Conservation (phyloP, 2,329 filamentous ascomycete genomes). For the Trichoderma hamatum region DNA sequence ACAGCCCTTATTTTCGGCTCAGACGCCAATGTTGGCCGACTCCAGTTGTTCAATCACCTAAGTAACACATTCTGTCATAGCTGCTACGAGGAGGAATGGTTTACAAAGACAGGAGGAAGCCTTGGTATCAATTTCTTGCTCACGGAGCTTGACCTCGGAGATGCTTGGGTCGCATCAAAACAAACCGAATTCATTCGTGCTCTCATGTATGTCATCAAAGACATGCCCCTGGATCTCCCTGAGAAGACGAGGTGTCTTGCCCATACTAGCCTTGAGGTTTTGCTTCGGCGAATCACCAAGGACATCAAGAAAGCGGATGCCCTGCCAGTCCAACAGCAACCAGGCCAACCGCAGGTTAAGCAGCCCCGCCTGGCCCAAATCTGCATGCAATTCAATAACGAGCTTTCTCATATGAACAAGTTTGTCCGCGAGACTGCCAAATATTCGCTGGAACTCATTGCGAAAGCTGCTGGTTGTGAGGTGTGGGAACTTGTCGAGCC, state of each 20-base stretch:
- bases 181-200: slow-evolving; percentile 88
- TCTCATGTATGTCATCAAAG: slow-evolving; percentile 97
- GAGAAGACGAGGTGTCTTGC: slow-evolving; percentile 84
- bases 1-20: slow-evolving; percentile 79
- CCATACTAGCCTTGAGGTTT: slow-evolving; percentile 77
- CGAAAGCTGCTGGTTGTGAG: slow-evolving; percentile 74
- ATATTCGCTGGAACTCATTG: slow-evolving; percentile 77
- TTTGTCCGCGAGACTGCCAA: slow-evolving; percentile 89
- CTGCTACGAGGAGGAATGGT: slow-evolving; percentile 98
- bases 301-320: slow-evolving; percentile 76
- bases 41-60: slow-evolving; percentile 84
- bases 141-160: slow-evolving; percentile 81
- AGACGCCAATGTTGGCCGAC: slow-evolving; percentile 68
- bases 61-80: slow-evolving; percentile 87
- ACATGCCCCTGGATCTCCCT: slow-evolving; percentile 92
- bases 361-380: slow-evolving; percentile 70
- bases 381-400: slow-evolving; percentile 82
- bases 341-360: slow-evolving; percentile 51
- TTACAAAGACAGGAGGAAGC: slow-evolving; percentile 91
- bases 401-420: slow-evolving; percentile 93
- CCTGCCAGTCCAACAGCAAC: slow-evolving; percentile 43
- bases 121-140: slow-evolving; percentile 87
- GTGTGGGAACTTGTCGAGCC: slow-evolving; percentile 88
- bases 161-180: slow-evolving; percentile 78
- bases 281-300: slow-evolving; percentile 78